Base-by-base conservation (phyloP, 2,329 filamentous ascomycete genomes). In the Bipolaris victoriae region DNA sequence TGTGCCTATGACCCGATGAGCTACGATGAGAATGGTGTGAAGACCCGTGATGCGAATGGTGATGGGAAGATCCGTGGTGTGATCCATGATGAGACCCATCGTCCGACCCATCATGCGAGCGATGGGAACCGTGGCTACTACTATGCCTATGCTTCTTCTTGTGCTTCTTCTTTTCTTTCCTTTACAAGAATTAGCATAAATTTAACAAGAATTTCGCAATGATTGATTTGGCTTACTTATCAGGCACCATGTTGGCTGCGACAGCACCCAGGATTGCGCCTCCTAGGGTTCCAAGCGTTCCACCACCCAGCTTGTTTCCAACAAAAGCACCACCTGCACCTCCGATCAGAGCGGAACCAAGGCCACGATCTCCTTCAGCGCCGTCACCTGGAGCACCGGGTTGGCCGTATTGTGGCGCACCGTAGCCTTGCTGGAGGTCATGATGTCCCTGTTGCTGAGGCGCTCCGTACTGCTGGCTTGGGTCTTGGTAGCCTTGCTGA, bases 241-340 rank as follows among this genome's bases (percentile, higher is more conserved):
- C 74, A 51, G 82, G 81, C 6, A 85, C 58, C 36, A 81, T 64
- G 57, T 85, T 85, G 1, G 84, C 84, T 3, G 80, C 82, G n/a
- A 86, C 77, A 0, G 84, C 83, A 33, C 84, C 84, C 15, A 79
- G 81, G 1, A 83, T 77, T 0, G 81, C 78, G 10, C 82, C 83
- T 7, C 79, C 82, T 2, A 85, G 67, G 2, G 81, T 83, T 20
- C 82, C 81, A 24, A 86, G 67, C 35, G 80, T 60, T 16, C 84
- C 83, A 26, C 81, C 82, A 11, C 84, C 84, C 18, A 83, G 73
- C 62, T 83, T 80, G 71, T 85, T 81, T 0, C 82, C 83, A 0
- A 83, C 77, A 66, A 80, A 85, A 7, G 81, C 84, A n/a, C 82
- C 84, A 1, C 78, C 83, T 16, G 80, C 83, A 51, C 82, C 81